A percentile compares a stretch with the other conserved stretches of the same genome.
phyloP scores from a whole-genome alignment of 2,329 filamentous ascomycete species.

The Nemania sp. region DNA sequence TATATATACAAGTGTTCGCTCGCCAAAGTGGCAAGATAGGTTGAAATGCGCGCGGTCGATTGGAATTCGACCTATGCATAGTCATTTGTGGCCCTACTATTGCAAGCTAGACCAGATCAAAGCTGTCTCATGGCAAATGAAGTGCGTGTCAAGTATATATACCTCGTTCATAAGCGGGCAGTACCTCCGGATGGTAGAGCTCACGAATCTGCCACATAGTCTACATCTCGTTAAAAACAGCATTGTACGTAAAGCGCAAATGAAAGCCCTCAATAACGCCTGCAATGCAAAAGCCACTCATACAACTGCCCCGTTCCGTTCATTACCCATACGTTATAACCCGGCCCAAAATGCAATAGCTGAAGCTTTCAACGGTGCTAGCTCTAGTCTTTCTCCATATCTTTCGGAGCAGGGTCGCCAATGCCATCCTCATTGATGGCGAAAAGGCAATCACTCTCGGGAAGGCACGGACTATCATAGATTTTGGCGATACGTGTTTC shows the following conservation, averaged over 20 bases:
- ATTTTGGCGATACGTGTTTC: constrained; percentile 99
- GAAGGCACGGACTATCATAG: constrained; percentile 95
- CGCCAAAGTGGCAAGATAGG: no score
- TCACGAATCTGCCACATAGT: background rate
- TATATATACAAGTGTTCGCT: no score
- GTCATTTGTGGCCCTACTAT: no score
- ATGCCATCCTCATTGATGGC: constrained; percentile 98
- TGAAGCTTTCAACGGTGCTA: background rate
- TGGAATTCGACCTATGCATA: no score
- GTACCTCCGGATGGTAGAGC: no score
- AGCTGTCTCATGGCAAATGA: no score
- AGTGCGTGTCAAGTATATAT: no score
- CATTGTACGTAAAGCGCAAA: constrained; percentile 11
- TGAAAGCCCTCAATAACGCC: constrained; percentile 23
- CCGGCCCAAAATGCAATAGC: background rate
- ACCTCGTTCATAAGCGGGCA: background rate
- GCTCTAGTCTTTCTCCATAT: constrained; percentile 72
- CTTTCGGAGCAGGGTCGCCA: constrained; percentile 92
- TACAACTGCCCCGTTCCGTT: constrained; percentile 17
- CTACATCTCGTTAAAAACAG: background rate
- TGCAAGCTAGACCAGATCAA: no score
- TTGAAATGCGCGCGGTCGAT: no score
- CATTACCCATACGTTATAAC: constrained; percentile 8
- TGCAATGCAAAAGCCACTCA: constrained; percentile 21
- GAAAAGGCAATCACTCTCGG: constrained; percentile 95